These are phyloP conservation scores for Solanum bulbocastanum DNA, from an alignment of 257 asterid species.

Conservation along the genomic window DNA sequence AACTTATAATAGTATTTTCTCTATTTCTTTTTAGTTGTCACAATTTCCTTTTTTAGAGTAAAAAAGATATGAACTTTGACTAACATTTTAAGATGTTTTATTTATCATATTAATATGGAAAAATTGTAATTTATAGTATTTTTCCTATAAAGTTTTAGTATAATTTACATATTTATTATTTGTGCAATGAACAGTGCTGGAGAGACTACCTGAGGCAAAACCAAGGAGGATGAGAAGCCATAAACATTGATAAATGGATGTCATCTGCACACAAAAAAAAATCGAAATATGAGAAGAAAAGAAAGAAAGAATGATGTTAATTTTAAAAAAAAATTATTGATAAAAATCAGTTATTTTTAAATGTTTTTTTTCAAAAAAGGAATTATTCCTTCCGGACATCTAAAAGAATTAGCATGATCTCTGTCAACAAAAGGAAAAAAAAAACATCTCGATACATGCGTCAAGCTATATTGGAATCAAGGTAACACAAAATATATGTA, in stretches of 20 bases:
- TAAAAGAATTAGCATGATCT: too few species aligned
- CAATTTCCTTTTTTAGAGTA: not conserved
- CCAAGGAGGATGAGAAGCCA: not conserved
- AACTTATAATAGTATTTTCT: too few species aligned
- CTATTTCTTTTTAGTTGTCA: not conserved
- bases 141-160: too few species aligned
- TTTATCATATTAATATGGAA: too few species aligned
- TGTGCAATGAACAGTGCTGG: not conserved
- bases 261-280: not conserved
- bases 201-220: not conserved
- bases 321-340: not conserved
- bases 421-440: too few species aligned
- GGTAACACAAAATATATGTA: not conserved
- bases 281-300: too few species aligned
- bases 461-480: not conserved
- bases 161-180: too few species aligned
- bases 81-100: too few species aligned
- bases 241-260: not conserved
- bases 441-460: not conserved
- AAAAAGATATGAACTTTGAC: not conserved
- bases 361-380: too few species aligned
- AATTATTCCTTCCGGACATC: rapidly evolving
- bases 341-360: too few species aligned
- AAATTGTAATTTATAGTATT: too few species aligned
- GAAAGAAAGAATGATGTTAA: too few species aligned